Percentiles rank a stretch among this genome's conserved stretches.
Evolutionary conservation across 2,329 filamentous ascomycete species (phyloP).

Genomic region (Cladobotryum protrusum): DNA sequence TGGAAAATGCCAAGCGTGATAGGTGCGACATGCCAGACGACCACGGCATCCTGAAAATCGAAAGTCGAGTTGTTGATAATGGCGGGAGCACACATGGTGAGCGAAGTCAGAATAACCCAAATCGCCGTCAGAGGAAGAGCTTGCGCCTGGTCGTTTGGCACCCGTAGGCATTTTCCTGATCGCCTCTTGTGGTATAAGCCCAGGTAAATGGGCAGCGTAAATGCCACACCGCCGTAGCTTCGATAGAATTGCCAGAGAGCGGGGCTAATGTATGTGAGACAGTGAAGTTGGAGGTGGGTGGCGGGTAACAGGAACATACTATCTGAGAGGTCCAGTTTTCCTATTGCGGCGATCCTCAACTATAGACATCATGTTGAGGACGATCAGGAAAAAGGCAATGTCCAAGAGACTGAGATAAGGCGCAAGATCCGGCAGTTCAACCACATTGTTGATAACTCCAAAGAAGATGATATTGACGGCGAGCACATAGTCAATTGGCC

Average conservation of each 20-base stretch:
- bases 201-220: conserved; percentile 1
- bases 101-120: not conserved
- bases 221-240: conserved; percentile 4
- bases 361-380: conserved; percentile 11
- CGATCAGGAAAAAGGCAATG: conserved; percentile 4
- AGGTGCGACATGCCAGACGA: conserved; percentile 1
- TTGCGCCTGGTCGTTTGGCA: conserved; percentile 1
- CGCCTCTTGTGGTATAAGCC: not conserved
- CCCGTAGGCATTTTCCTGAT: not conserved
- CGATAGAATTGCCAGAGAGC: conserved; percentile 2
- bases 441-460: conserved; percentile 1
- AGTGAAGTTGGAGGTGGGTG: too few species aligned
- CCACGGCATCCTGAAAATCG: not conserved
- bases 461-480: conserved; percentile 6
- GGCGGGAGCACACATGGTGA: not conserved
- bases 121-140: not conserved
- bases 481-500: conserved; percentile 4
- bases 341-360: conserved; percentile 3
- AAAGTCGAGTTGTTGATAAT: not conserved
- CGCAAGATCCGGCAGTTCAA: conserved; percentile 4
- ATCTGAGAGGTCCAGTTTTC: conserved; percentile 1
- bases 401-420: conserved; percentile 7
- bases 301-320: not conserved
- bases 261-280: not conserved
- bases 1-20: not conserved